These are phyloP conservation scores for Candolleomyces aberdarensis DNA, from an alignment of 768 basidiomycete genomes.

Conservation along the genomic window DNA sequence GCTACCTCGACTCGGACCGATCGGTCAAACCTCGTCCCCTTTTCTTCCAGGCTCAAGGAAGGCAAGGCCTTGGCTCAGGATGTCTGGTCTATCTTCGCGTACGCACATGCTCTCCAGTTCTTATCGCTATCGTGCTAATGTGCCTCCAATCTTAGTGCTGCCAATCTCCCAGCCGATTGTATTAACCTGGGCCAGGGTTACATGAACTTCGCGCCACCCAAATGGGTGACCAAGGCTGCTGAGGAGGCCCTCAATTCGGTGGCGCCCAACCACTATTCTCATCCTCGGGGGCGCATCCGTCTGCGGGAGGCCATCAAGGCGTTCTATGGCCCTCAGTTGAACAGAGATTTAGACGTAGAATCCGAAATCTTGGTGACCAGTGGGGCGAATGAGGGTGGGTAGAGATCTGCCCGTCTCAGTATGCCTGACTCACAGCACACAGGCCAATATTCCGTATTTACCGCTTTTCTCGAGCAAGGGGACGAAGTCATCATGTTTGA, in stretches of 20 bases:
- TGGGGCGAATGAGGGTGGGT: conserved; percentile 91
- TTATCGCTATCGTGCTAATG: conserved; percentile 6
- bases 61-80: conserved; percentile 79
- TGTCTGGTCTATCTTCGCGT: conserved; percentile 94
- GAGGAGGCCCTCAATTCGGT: conserved; percentile 61
- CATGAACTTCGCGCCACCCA: conserved; percentile 89
- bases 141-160: conserved; percentile 51
- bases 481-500: conserved; percentile 99
- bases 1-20: conserved; percentile 23
- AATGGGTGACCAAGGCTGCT: conserved; percentile 76
- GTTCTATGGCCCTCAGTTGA: conserved; percentile 69
- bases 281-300: conserved; percentile 84
- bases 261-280: conserved; percentile 82
- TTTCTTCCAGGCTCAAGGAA: conserved; percentile 68
- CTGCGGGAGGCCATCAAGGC: conserved; percentile 84
- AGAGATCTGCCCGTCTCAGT: background rate
- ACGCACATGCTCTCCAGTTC: conserved; percentile 15
- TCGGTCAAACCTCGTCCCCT: conserved; percentile 55
- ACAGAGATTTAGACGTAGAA: conserved; percentile 75
- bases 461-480: conserved; percentile 85
- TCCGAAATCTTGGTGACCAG: conserved; percentile 92
- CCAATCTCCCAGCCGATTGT: conserved; percentile 85
- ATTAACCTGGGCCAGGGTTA: conserved; percentile 96
- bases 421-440: conserved; percentile 6
- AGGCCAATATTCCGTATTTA: conserved; percentile 94